Evolutionary conservation across 2,329 filamentous ascomycete genomes (phyloP).

Genomic region (Talaromyces marneffei): DNA sequence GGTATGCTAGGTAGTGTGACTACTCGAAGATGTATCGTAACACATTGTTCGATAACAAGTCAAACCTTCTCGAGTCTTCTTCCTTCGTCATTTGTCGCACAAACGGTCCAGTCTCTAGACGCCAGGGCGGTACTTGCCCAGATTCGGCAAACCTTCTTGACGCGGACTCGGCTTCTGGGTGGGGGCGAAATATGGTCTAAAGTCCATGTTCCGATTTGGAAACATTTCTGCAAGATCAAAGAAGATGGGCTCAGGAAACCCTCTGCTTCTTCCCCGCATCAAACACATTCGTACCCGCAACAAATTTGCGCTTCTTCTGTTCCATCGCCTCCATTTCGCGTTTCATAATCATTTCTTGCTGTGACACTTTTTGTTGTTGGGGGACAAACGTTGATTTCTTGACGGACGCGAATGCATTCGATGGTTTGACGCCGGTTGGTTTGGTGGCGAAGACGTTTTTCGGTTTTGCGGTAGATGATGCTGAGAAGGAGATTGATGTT

Average conservation of each 20-base stretch:
- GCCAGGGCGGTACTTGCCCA: no score
- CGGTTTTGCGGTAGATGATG: conserved; percentile 1
- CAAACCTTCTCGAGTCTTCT: not conserved
- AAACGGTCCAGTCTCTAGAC: not conserved
- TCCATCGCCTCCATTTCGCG: conserved; percentile 61
- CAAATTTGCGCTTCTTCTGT: conserved; percentile 43
- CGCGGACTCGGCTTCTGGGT: not conserved
- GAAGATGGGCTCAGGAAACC: conserved; percentile 21
- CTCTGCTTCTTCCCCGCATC: conserved; percentile 32
- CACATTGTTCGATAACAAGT: not conserved
- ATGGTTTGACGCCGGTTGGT: conserved; percentile 40
- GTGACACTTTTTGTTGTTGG: conserved; percentile 76
- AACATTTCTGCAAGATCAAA: not conserved
- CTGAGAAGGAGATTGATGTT: conserved; percentile 3
- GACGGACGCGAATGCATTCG: conserved; percentile 56
- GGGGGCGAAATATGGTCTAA: not conserved
- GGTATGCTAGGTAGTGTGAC: not conserved
- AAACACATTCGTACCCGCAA: conserved; percentile 17
- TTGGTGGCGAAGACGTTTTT: conserved; percentile 35
- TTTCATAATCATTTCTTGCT: conserved; percentile 84
- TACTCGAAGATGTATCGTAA: not conserved
- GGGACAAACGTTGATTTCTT: conserved; percentile 59
- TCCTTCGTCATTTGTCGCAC: not conserved
- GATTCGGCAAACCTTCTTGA: no score
- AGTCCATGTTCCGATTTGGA: not conserved